Percentiles rank a stretch among this genome's conserved stretches.
phyloP scores from a whole-genome alignment of 306 rosid genomes.

The Prunus campanulata region DNA sequence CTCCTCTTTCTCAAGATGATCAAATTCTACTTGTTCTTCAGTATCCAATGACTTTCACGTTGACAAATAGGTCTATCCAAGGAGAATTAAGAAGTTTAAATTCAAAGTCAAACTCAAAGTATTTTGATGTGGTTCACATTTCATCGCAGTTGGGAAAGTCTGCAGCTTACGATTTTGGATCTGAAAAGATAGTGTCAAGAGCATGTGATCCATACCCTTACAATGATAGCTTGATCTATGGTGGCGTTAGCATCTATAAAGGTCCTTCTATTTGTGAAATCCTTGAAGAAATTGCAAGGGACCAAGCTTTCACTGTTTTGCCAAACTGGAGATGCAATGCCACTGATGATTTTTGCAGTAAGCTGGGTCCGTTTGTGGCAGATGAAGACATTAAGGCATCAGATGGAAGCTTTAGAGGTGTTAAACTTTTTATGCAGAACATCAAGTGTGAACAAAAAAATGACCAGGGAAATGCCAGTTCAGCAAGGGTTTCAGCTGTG shows the following conservation, averaged over 20 bases:
- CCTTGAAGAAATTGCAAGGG: constrained; percentile 61
- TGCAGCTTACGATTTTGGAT: constrained; percentile 40
- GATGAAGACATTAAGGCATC: constrained; percentile 61
- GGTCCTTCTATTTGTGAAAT: constrained; percentile 62
- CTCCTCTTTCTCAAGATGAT: constrained; percentile 63
- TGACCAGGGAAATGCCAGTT: constrained; percentile 28
- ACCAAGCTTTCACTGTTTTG: constrained; percentile 59
- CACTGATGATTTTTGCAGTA: constrained; percentile 68
- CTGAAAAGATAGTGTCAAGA: constrained; percentile 53
- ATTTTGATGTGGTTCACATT: constrained; percentile 68
- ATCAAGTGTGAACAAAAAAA: constrained; percentile 53
- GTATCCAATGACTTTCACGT: constrained; percentile 60
- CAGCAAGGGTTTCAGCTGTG: constrained; percentile 69
- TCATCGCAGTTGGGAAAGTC: constrained; percentile 65
- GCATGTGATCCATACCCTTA: constrained; percentile 83
- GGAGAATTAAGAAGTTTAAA: constrained; percentile 83
- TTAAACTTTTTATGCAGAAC: constrained; percentile 66
- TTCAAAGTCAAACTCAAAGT: constrained; percentile 58
- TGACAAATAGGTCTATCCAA: constrained; percentile 58
- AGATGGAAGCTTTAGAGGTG: constrained; percentile 75
- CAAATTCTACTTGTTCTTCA: constrained; percentile 65
- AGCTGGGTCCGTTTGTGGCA: constrained; percentile 68
- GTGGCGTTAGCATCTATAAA: constrained; percentile 45
- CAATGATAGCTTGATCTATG: constrained; percentile 38
- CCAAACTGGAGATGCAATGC: constrained; percentile 85